Conservation (phyloP, 2,329 filamentous ascomycete species). For the Aspergillus sp. region DNA sequence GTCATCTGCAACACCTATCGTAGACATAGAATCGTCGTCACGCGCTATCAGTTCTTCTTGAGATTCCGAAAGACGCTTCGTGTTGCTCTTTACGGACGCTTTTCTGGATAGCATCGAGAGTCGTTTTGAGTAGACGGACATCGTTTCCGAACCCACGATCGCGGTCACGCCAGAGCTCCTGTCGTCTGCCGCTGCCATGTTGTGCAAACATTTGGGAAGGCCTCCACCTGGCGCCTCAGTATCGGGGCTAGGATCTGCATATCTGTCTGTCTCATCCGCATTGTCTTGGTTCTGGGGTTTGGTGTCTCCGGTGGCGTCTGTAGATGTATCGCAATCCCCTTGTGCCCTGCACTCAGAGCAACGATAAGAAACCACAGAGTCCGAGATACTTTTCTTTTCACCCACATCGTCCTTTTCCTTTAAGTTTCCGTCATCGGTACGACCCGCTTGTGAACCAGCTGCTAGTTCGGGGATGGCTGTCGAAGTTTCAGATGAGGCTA, state of each 20-base stretch:
- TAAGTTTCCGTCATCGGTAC: constrained; percentile 11
- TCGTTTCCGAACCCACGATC: constrained; percentile 38
- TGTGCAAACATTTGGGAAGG: constrained; percentile 22
- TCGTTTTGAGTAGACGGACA: constrained; percentile 30
- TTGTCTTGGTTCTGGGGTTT: constrained; percentile 3
- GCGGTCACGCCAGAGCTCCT: constrained; percentile 70
- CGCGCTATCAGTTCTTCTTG: constrained; percentile 37
- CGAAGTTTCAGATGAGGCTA: constrained; percentile 24
- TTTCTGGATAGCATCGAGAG: constrained; percentile 30
- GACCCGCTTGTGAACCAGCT: constrained; percentile 15
- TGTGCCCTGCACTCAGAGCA: constrained; percentile 21
- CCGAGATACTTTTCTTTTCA: constrained; percentile 26
- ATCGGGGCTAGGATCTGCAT: not conserved
- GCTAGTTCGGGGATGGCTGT: constrained; percentile 25
- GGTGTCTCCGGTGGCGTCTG: constrained; percentile 8
- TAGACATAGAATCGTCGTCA: constrained; percentile 24
- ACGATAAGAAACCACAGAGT: constrained; percentile 19
- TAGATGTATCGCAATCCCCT: constrained; percentile 15
- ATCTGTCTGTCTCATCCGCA: not conserved
- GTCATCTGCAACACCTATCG: constrained; percentile 27
- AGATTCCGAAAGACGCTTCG: constrained; percentile 24
- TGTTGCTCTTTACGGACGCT: constrained; percentile 25
- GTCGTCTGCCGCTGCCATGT: constrained; percentile 40
- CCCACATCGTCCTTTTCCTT: constrained; percentile 22
- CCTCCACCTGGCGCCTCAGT: not conserved